Conservation (phyloP, 176 grass and related monocot species). For the Avena atlantica region DNA sequence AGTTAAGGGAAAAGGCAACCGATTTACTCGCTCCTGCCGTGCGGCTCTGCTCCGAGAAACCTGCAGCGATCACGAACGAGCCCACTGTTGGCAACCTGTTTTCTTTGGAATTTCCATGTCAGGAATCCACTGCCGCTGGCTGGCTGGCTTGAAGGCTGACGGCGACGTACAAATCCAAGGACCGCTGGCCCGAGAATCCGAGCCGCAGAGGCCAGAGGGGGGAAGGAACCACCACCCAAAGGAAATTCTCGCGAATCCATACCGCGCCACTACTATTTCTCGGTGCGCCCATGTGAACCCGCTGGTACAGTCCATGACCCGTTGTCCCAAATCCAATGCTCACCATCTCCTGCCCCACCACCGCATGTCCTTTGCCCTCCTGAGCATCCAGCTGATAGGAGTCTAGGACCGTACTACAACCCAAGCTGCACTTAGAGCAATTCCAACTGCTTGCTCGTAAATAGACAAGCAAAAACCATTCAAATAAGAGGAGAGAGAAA, state of each 20-base stretch:
- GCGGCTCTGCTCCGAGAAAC: not conserved
- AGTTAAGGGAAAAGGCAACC: not conserved
- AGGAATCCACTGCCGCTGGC: not conserved
- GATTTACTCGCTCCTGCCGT: not conserved
- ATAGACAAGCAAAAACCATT: too few species aligned
- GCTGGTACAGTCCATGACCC: not conserved
- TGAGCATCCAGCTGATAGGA: too few species aligned
- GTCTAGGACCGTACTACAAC: too few species aligned
- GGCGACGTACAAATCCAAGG: constrained; percentile 37
- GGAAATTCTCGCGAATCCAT: constrained; percentile 49
- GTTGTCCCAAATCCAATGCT: constrained; percentile 20
- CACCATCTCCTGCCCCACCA: not conserved
- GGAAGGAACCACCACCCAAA: not conserved
- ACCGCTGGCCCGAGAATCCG: constrained; percentile 30
- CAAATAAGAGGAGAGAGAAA: too few species aligned
- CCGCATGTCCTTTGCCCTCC: not conserved
- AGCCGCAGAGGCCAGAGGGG: not conserved
- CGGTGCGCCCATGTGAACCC: constrained; percentile 44
- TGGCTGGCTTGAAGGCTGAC: not conserved
- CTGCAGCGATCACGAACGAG: not conserved
- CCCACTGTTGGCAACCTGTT: not conserved
- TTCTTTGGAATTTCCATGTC: constrained; percentile 13
- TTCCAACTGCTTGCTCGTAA: too few species aligned
- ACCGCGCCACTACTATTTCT: not conserved
- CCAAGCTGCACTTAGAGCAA: too few species aligned